Evolutionary conservation across 2,329 filamentous ascomycete species (phyloP).

Genomic region (Cercospora sesami): DNA sequence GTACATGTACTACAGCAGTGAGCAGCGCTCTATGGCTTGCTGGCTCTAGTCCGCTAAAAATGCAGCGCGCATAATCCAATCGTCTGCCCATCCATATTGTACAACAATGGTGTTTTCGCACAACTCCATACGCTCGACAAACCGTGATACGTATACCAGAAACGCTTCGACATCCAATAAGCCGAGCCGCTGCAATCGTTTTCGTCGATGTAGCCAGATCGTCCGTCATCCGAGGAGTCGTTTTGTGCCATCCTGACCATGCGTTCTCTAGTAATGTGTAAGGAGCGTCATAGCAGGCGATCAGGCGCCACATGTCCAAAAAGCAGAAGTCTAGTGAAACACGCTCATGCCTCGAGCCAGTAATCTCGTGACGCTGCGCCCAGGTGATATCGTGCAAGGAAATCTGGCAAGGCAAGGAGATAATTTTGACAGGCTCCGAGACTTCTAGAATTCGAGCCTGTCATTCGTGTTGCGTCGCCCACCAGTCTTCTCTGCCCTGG

Average conservation of each 20-base stretch:
- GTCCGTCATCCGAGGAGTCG: background rate
- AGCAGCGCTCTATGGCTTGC: constrained; percentile 8
- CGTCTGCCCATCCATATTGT: constrained; percentile 1
- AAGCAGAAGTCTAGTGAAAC: background rate
- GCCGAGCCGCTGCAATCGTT: background rate
- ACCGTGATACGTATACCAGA: background rate
- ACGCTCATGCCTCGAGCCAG: background rate
- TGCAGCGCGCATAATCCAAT: background rate
- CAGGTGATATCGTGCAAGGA: background rate
- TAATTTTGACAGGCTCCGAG: background rate
- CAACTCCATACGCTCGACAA: background rate
- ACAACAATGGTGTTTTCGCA: background rate
- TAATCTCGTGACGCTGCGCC: background rate
- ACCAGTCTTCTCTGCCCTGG: constrained; percentile 68
- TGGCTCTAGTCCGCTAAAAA: background rate
- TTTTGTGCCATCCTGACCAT: background rate
- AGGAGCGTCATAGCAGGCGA: background rate
- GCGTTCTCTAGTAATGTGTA: background rate
- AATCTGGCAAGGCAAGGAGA: background rate
- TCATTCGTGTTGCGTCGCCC: constrained; percentile 46
- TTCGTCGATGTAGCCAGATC: background rate
- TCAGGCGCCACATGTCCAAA: background rate
- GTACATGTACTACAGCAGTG: constrained; percentile 7
- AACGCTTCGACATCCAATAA: background rate
- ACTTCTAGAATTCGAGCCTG: constrained; percentile 3